Evolutionary conservation across 495 filamentous ascomycete genomes (phyloP), one percentile per base, ranked within the genome.

Genomic region (Tuber melanosporum): DNA sequence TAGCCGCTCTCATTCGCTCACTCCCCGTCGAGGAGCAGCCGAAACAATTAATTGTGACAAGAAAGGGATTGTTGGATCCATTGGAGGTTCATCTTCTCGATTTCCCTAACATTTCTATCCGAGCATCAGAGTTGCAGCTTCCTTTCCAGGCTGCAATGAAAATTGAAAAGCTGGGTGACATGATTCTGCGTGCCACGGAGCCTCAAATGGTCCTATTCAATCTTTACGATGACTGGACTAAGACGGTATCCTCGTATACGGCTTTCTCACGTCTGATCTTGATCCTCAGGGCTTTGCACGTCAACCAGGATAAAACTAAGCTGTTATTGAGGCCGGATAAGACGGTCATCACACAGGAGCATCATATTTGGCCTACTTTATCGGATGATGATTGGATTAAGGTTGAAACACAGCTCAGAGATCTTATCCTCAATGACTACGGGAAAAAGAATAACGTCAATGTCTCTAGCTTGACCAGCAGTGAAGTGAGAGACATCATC

Each of bases 141-240:
- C 96, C 96, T 8, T 99, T 99, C 92, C 96, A 99, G 84, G 96
- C 96, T 70, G 96, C 96, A 5, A 99, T 99, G 96, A 99, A 98
- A 88, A 94, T 99, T 57, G 96, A 99, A 86, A 98, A 98, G 84
- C 88, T 99, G 44, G 96, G 95, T 75, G 96, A 99, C 84, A 97
- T 99, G 96, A 99, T 99, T 82, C 87, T 99, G 62, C 92, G 94
- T 73, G 96, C 96, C 19, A 98, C 96, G 0, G 96, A 98, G 82
- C 96, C 96, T 36, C 95, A 98, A 86, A 99, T 99, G 96, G 96
- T 99, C 74, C 89, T 99, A 8, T 98, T 98, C 89, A 99, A 99
- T 84, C 89, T 99, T 43, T 99, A 98, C 82, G 96, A 99, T 82
- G 96, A 99, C 84, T 99, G 96, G 96, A 86, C 98, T 78, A 98